A percentile compares a stretch with the other conserved stretches of the same genome.
phyloP scores from a whole-genome alignment of 306 rosid species.

The Vigna reflexopilosa region DNA sequence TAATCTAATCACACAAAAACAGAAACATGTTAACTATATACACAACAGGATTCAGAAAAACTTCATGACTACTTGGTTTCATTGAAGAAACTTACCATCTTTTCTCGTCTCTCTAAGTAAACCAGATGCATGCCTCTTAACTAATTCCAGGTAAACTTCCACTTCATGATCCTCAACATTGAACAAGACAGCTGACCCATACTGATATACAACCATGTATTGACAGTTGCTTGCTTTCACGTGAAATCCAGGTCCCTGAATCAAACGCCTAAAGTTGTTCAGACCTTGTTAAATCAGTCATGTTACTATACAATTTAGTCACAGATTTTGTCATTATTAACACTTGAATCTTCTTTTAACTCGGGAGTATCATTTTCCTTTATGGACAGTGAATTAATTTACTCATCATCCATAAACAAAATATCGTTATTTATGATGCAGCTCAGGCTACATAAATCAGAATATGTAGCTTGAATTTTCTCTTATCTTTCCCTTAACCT shows the following conservation, averaged over 20 bases:
- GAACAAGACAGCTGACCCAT: constrained; percentile 93
- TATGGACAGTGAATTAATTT: constrained; percentile 12
- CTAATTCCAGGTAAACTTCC: constrained; percentile 68
- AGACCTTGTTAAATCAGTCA: constrained; percentile 26
- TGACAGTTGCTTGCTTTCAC: constrained; percentile 55
- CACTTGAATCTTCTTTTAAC: constrained; percentile 26
- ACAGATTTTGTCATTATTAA: constrained; percentile 11
- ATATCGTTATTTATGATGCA: constrained; percentile 18
- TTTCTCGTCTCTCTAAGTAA: constrained; percentile 87
- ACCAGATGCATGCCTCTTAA: constrained; percentile 87
- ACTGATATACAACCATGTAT: constrained; percentile 87
- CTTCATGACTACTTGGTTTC: constrained; percentile 25
- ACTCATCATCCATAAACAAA: constrained; percentile 24
- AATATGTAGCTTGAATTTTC: constrained; percentile 32
- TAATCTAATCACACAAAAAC: constrained; percentile 62
- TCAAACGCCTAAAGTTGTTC: constrained; percentile 34
- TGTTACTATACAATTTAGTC: not conserved
- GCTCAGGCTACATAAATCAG: constrained; percentile 13
- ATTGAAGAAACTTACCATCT: constrained; percentile 68
- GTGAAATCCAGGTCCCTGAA: constrained; percentile 60
- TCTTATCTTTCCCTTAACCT: constrained; percentile 14
- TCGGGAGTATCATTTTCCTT: constrained; percentile 21
- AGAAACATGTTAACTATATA: constrained; percentile 19
- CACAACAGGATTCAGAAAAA: constrained; percentile 22
- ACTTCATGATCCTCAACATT: constrained; percentile 92